phyloP scores from a whole-genome alignment of 164 flowering plant genomes.

The Paratinospora sagittata region DNA sequence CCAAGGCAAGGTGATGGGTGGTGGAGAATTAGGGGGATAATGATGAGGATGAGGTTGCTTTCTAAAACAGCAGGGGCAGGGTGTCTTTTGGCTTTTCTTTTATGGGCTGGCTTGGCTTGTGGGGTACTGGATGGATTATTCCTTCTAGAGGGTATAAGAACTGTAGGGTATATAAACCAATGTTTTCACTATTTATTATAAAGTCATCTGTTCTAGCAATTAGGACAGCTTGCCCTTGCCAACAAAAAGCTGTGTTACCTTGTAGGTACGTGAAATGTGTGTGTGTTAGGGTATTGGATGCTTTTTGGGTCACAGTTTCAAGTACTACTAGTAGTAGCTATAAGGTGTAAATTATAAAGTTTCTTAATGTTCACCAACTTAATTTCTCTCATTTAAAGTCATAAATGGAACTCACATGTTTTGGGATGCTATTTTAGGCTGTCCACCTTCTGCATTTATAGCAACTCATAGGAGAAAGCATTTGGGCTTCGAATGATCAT shows the following conservation, averaged over 20 bases:
- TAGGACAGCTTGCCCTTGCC: background rate
- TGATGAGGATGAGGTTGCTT: background rate
- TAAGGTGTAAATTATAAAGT: too few species aligned
- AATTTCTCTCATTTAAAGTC: background rate
- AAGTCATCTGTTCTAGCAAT: background rate
- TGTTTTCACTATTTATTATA: background rate
- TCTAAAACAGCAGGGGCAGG: background rate
- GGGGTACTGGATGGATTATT: background rate
- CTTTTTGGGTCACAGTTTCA: too few species aligned
- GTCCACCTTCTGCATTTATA: background rate
- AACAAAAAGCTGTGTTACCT: too few species aligned
- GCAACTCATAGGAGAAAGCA: background rate
- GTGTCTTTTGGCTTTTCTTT: background rate
- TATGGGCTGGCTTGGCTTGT: background rate
- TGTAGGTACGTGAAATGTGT: too few species aligned
- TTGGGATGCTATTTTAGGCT: background rate
- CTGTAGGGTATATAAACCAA: background rate
- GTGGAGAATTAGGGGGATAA: background rate
- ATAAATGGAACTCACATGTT: conserved; percentile 1
- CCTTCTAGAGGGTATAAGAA: background rate
- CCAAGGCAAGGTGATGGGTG: background rate
- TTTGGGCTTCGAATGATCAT: background rate
- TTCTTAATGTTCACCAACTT: too few species aligned
- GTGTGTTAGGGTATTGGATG: too few species aligned
- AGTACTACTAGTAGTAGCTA: too few species aligned